These are phyloP conservation scores for Fusarium sacchari DNA, from an alignment of 2,329 filamentous ascomycete genomes.

Conservation along the genomic window DNA sequence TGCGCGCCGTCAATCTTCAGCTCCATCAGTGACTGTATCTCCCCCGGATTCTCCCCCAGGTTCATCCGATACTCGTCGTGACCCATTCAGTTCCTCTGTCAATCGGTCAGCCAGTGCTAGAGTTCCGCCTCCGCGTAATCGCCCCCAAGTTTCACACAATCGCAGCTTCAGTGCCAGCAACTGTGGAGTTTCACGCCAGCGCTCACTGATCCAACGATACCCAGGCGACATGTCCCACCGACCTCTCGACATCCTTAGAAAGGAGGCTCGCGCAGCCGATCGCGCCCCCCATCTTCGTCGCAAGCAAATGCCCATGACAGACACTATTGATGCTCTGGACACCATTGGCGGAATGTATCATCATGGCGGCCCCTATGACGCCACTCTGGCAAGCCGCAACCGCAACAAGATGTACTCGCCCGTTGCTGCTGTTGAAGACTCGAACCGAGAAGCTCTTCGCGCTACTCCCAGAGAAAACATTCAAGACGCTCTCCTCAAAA, in stretches of 20 bases:
- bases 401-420: conserved; percentile 70
- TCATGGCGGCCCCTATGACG: conserved; percentile 91
- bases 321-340: conserved; percentile 85
- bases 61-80: conserved; percentile 30
- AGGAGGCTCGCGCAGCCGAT: conserved; percentile 72
- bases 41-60: conserved; percentile 32
- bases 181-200: conserved; percentile 22
- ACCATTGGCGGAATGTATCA: conserved; percentile 77
- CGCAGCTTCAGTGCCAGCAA: conserved; percentile 40
- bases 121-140: conserved; percentile 19
- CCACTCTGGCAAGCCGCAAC: conserved; percentile 80
- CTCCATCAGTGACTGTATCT: conserved; percentile 21
- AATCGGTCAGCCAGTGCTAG: conserved; percentile 44
- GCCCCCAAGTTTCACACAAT: conserved; percentile 19
- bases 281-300: conserved; percentile 74
- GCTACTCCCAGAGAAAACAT: conserved; percentile 86
- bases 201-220: conserved; percentile 55
- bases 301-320: conserved; percentile 73
- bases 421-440: conserved; percentile 77
- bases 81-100: conserved; percentile 47
- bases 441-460: conserved; percentile 79
- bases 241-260: conserved; percentile 73
- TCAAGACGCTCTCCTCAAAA: conserved; percentile 74
- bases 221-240: conserved; percentile 72
- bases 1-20: conserved; percentile 26